Evolutionary conservation across 345 rosid species (phyloP).

Genomic region (Excoecaria agallocha): DNA sequence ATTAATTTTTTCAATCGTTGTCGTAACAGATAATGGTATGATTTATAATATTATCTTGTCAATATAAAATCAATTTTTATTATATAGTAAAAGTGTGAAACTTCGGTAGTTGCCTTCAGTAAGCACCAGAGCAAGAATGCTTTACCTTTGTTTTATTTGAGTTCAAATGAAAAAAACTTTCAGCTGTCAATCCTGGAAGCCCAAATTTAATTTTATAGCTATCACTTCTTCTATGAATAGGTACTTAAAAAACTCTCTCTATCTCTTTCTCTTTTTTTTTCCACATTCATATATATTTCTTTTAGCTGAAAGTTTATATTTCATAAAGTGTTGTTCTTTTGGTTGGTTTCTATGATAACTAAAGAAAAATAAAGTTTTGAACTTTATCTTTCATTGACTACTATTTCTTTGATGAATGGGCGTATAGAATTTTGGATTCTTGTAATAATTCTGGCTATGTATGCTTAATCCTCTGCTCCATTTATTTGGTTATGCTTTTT

Average conservation of each 20-base stretch:
- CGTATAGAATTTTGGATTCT: neutral
- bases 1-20: neutral
- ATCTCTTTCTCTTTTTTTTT: neutral
- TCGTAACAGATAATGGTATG: no score
- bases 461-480: no score
- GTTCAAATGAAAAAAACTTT: constrained; percentile 30
- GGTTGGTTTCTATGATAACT: no score
- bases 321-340: no score
- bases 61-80: no score
- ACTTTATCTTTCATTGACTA: no score
- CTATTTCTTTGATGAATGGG: neutral
- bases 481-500: neutral
- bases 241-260: constrained; percentile 31
- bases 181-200: constrained; percentile 36
- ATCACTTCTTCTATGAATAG: constrained; percentile 37
- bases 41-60: no score
- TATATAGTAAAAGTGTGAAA: no score
- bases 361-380: no score
- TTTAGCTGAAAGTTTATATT: no score
- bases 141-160: constrained; percentile 10
- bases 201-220: constrained; percentile 23
- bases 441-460: no score
- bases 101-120: constrained; percentile 32
- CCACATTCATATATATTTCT: neutral
- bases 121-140: constrained; percentile 14